Evolutionary conservation across 2,329 filamentous ascomycete species (phyloP), one percentile per base, ranked within the genome.

Genomic region (Talaromyces verruculosus): DNA sequence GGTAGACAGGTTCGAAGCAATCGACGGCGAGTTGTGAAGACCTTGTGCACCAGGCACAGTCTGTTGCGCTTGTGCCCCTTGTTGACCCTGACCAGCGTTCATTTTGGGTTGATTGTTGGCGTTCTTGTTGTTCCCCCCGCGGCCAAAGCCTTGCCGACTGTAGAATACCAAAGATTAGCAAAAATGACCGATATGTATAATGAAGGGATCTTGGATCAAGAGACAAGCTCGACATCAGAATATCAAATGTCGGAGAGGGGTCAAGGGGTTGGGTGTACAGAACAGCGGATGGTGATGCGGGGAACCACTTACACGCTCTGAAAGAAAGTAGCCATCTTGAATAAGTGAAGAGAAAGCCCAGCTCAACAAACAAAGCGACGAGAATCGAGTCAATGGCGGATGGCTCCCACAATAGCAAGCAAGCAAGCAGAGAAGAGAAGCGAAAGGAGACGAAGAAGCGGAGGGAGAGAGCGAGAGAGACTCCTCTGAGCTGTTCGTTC

Each of bases 81-180:
- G 71, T 64, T 70, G 72, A 35, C 72, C 72, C 47, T 74, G 73
- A 63, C 72, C 75, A 67, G 73, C 76, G 63, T 73, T 76, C 70
- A 76, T 77, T 68, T 81, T 81, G 60, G 79, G 77, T 49, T 73
- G 70, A 68, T 75, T 76, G 61, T 75, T 76, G 67, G 71, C 76
- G 67, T 78, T 81, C 68, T 80, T 82, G 70, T 81, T 82, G 67
- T 79, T 81, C 66, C 78, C 79, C 69, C 79, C 80, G 69, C 81
- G 74, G 72, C 80, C 80, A 75, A 83, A 83, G 67, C 80, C 80
- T 74, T 82, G 80, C 74, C 81, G 81, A 72, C 81, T 83, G 68
- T 59, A 72, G 47, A 22, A 64, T 49, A 51, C 10, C 25, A 35
- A 33, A 61, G 30, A 33, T 64, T 68, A 67, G 45, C 35, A 59